Percentiles rank a stretch among this genome's conserved stretches.
These are phyloP conservation scores for Boletus speciosus DNA, from an alignment of 768 basidiomycete species.

Conservation along the genomic window DNA sequence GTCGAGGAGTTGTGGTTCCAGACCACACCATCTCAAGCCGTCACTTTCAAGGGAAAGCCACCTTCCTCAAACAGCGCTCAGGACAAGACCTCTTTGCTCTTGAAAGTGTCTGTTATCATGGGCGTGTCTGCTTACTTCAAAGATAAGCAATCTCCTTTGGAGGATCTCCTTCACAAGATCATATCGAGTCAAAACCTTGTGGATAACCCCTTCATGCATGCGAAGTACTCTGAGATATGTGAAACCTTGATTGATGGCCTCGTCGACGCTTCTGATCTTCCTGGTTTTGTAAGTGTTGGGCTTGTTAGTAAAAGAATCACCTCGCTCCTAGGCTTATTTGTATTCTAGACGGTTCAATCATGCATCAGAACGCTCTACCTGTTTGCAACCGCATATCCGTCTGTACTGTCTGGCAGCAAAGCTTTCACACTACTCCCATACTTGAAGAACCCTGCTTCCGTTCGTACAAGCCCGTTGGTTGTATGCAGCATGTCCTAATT, in stretches of 20 bases:
- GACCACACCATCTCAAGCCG: conserved; percentile 27
- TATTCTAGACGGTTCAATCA: conserved; percentile 67
- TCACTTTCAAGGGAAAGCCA: conserved; percentile 38
- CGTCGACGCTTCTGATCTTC: conserved; percentile 79
- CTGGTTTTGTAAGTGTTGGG: conserved; percentile 60
- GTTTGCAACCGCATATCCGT: conserved; percentile 78
- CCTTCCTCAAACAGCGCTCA: conserved; percentile 30
- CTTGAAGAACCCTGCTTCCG: conserved; percentile 76
- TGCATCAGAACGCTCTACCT: conserved; percentile 84
- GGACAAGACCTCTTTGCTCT: conserved; percentile 54
- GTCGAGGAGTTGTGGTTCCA: conserved; percentile 92
- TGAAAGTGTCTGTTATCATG: conserved; percentile 81
- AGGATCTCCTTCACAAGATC: conserved; percentile 81
- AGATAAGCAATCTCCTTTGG: conserved; percentile 79
- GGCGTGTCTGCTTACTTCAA: conserved; percentile 77
- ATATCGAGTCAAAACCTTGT: conserved; percentile 66
- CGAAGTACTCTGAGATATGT: conserved; percentile 76
- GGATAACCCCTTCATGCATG: conserved; percentile 52
- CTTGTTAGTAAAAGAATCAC: neutral
- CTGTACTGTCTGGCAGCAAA: conserved; percentile 76
- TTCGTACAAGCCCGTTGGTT: conserved; percentile 35
- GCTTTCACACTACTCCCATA: conserved; percentile 89
- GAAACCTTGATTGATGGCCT: conserved; percentile 83
- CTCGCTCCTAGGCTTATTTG: neutral
- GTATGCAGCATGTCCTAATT: conserved; percentile 1